Conservation (phyloP, 345 rosid species). For the Eucalyptus victrix region DNA sequence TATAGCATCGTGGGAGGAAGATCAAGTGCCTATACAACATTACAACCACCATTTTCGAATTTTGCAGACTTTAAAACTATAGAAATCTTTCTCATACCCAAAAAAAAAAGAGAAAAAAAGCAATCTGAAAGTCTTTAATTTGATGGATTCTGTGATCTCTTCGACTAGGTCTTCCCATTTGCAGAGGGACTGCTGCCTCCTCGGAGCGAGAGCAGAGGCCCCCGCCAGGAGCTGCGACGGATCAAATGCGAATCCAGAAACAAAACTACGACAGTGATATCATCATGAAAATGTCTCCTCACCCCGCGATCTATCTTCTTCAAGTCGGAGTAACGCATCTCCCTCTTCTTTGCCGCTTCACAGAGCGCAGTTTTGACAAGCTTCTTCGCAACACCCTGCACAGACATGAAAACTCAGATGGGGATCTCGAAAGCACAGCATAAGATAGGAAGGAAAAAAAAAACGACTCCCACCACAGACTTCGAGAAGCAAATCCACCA, state of each 20-base stretch:
- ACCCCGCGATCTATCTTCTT: conserved; percentile 88
- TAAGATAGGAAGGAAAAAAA: neutral
- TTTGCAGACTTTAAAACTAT: neutral
- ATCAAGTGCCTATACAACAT: neutral
- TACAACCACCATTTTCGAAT: neutral
- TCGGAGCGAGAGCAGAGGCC: conserved; percentile 46
- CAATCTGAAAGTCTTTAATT: neutral
- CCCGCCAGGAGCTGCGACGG: conserved; percentile 22
- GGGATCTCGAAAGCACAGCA: neutral
- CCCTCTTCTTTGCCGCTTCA: conserved; percentile 93
- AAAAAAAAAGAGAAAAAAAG: neutral
- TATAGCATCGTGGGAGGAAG: neutral
- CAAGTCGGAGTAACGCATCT: conserved; percentile 92
- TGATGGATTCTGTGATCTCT: conserved; percentile 2
- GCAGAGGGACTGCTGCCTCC: conserved; percentile 38
- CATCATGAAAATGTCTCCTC: conserved; percentile 97
- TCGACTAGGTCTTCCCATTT: conserved; percentile 4
- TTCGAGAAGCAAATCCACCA: neutral
- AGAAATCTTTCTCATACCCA: neutral
- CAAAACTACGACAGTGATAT: conserved; percentile 77
- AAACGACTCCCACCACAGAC: neutral
- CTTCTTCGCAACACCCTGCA: conserved; percentile 73
- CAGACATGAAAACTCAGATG: neutral
- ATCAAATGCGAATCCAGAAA: conserved; percentile 56
- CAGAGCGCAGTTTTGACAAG: conserved; percentile 67